Conservation (phyloP, 2,329 filamentous ascomycete species). For the Xylaria multiplex region DNA sequence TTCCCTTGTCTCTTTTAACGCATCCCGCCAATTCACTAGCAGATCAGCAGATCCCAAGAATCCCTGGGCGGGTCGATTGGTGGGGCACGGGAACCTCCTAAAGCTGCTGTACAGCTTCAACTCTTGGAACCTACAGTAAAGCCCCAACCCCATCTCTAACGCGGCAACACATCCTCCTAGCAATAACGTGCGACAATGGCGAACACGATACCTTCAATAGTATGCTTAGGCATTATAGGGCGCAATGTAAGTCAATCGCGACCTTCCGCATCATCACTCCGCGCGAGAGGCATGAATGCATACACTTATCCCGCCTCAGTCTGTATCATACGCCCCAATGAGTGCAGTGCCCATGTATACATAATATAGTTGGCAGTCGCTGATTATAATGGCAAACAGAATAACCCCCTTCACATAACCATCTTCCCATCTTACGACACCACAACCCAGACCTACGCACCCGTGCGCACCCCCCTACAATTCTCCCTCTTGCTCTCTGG, state of each 20-base stretch:
- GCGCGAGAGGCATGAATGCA: background rate
- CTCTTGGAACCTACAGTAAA: background rate
- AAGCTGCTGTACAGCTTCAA: constrained; percentile 16
- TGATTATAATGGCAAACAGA: constrained; percentile 62
- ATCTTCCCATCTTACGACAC: constrained; percentile 82
- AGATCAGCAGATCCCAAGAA: too few relatives aligned
- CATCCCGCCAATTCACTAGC: background rate
- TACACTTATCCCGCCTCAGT: too few relatives aligned
- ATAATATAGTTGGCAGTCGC: background rate
- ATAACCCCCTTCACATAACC: constrained; percentile 94
- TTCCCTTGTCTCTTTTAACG: too few relatives aligned
- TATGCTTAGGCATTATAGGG: constrained; percentile 92
- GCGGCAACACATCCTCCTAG: constrained; percentile 7
- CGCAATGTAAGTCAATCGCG: constrained; percentile 74
- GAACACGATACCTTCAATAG: constrained; percentile 79
- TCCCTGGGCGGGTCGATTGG: background rate
- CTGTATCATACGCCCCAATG: background rate
- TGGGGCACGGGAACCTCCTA: constrained; percentile 28
- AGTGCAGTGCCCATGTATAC: background rate
- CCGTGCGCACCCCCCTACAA: constrained; percentile 79
- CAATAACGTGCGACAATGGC: constrained; percentile 56
- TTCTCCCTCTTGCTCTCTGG: constrained; percentile 92
- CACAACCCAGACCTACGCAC: constrained; percentile 60
- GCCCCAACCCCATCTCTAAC: background rate
- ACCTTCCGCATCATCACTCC: background rate